Base-by-base conservation (phyloP, 1,284 basidiomycete genomes). In the Phellopilus nigrolimitatus region DNA sequence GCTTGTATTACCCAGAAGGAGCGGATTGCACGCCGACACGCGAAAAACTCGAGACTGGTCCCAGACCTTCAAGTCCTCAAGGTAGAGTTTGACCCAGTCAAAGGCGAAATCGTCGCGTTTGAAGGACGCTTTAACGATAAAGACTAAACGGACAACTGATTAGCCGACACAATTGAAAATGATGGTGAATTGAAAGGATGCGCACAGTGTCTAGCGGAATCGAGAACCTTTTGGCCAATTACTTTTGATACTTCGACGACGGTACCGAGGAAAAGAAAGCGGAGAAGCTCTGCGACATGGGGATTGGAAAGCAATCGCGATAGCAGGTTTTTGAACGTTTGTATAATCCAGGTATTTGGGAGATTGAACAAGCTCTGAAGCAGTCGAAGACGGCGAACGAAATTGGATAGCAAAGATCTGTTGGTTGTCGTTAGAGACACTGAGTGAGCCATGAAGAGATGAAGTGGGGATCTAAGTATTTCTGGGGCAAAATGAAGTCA, bases 41-140 rank as follows among this genome's bases (percentile, higher is more conserved):
- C 34, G 47, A 21, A 54, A 54, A 8, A 54, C 41, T 30, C 52
- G 52, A 17, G 52, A 54, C 7, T 54, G 31, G 19, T 54, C 47
- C 52, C 52, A 54, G 24, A 54, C 33, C 10, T 28, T 39, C 6
- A 37, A 22, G 25, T 49, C 40, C 28, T 54, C 52, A 7, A 54
- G 52, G 24, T 54, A 54, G 15, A 39, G 47, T 25, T 49, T 43
- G 7, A 54, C 47, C 52, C 52, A 54, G 27, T 54, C 52, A 33
- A 44, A 54, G 8, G 52, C 52, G 25, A 49, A 54, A 25, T 54
- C 52, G 31, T 40, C 47, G 15, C 47, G 27, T 4, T 31, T 25
- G 25, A 54, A 54, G 5, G 52, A 49, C 0, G 52, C 52, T 19
- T 54, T 54, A 13, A 54, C 47, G 27, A 54, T 36, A 21, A 54